phyloP scores from a whole-genome alignment of 2,329 filamentous ascomycete species.

The Dichotomopilus funicola region DNA sequence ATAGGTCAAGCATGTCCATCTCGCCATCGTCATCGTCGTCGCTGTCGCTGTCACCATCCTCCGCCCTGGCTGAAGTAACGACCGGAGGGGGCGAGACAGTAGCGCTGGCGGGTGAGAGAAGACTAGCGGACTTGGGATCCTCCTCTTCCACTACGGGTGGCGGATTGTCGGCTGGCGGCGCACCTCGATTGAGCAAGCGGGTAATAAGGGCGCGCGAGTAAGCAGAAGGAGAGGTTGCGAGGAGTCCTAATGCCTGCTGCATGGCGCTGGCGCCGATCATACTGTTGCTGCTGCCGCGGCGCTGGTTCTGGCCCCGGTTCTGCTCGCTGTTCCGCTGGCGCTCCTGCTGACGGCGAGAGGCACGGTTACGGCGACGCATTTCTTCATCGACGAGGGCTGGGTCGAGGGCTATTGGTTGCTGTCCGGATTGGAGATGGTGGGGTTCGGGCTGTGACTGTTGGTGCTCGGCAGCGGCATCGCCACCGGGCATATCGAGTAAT shows the following conservation, averaged over 20 bases:
- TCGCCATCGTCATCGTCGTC: conserved; percentile 39
- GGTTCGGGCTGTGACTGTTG: conserved; percentile 18
- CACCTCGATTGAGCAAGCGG: conserved; percentile 1
- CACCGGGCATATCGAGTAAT: conserved; percentile 43
- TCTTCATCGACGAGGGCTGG: neutral
- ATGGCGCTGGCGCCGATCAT: neutral
- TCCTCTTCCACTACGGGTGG: neutral
- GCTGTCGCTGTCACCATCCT: conserved; percentile 33
- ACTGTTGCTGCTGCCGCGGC: too few relatives aligned
- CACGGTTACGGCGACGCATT: neutral
- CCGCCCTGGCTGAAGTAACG: conserved; percentile 37
- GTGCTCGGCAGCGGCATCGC: conserved; percentile 12
- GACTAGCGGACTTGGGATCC: neutral
- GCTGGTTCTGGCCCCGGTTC: neutral
- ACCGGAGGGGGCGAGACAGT: neutral
- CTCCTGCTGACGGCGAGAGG: conserved; percentile 1
- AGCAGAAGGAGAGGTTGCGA: conserved; percentile 4
- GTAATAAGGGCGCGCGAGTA: conserved; percentile 9
- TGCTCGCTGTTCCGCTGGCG: neutral
- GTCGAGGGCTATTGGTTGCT: conserved; percentile 6
- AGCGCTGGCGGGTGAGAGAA: neutral
- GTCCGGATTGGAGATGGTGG: conserved; percentile 19
- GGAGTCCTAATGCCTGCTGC: neutral
- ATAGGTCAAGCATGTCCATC: conserved; percentile 35
- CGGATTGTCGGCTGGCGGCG: neutral